Evolutionary conservation across 768 basidiomycete species (phyloP).

Genomic region (Clavaria fumosa): DNA sequence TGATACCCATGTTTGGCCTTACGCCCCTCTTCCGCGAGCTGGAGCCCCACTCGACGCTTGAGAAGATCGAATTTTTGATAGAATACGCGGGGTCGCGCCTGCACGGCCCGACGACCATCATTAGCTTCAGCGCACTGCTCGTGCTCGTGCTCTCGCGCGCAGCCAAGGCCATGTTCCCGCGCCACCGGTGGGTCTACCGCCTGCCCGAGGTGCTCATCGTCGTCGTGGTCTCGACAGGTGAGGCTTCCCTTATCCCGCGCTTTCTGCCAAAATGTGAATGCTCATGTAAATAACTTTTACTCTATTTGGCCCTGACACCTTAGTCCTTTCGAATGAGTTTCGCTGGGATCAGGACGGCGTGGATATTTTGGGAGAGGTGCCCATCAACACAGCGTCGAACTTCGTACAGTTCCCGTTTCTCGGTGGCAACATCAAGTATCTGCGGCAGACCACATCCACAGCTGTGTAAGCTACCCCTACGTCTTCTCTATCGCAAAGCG

Average conservation of each 20-base stretch:
- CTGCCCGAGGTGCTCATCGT: constrained; percentile 85
- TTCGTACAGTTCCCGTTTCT: constrained; percentile 67
- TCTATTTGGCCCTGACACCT: background rate
- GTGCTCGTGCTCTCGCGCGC: constrained; percentile 47
- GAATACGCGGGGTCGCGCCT: constrained; percentile 38
- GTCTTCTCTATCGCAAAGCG: too few species aligned
- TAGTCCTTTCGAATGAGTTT: constrained; percentile 57
- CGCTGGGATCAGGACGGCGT: constrained; percentile 70
- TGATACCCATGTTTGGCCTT: constrained; percentile 85
- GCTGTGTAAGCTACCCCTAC: constrained; percentile 61
- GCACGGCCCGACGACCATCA: constrained; percentile 51
- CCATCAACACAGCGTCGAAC: constrained; percentile 38
- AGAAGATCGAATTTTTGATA: constrained; percentile 66
- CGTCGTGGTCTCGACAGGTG: constrained; percentile 71
- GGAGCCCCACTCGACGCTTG: constrained; percentile 53
- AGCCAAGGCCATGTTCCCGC: constrained; percentile 42
- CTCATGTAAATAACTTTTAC: background rate
- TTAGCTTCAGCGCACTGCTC: constrained; percentile 59
- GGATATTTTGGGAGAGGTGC: constrained; percentile 68
- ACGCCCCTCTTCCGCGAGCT: constrained; percentile 32
- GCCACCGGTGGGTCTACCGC: constrained; percentile 57
- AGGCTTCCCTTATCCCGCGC: constrained; percentile 33
- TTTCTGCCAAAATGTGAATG: background rate
- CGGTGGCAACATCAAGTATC: constrained; percentile 39
- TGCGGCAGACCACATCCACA: constrained; percentile 71